Conservation (phyloP, 2,329 filamentous ascomycete species). For the Cercospora sp. region DNA sequence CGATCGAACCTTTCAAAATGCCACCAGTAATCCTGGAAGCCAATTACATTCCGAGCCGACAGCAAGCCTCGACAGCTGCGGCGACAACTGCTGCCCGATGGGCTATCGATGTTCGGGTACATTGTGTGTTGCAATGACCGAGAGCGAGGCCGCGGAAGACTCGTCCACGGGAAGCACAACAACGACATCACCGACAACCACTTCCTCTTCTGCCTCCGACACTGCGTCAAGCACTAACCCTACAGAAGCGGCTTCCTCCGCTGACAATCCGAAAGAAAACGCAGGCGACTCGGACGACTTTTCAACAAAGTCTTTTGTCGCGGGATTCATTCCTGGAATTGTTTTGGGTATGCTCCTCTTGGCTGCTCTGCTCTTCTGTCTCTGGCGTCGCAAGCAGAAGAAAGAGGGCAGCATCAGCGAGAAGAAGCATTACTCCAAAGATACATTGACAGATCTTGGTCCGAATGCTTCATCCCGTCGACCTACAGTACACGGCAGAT, state of each 20-base stretch:
- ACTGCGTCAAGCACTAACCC: constrained; percentile 47
- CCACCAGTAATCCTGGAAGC: constrained; percentile 56
- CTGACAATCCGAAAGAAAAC: constrained; percentile 9
- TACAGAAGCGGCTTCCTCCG: constrained; percentile 15
- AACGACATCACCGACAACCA: constrained; percentile 5
- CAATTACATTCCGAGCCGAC: constrained; percentile 66
- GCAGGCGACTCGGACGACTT: constrained; percentile 25
- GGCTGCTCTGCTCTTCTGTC: constrained; percentile 32
- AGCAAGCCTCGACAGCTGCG: constrained; percentile 59
- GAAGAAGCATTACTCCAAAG: constrained; percentile 31
- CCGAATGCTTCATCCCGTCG: constrained; percentile 26
- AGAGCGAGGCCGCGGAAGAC: constrained; percentile 17
- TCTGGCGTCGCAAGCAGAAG: constrained; percentile 25
- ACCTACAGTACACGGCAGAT: constrained; percentile 34
- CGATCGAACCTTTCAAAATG: constrained; percentile 62
- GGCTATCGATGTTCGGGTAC: constrained; percentile 64
- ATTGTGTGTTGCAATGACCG: constrained; percentile 56
- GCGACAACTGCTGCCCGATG: constrained; percentile 66
- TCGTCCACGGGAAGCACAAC: constrained; percentile 13
- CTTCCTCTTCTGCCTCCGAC: constrained; percentile 1
- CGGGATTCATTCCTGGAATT: constrained; percentile 40
- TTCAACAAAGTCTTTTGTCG: constrained; percentile 38
- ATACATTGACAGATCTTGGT: constrained; percentile 34
- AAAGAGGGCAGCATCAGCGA: constrained; percentile 21
- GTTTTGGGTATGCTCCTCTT: constrained; percentile 33